Evolutionary conservation across 371 early-diverging fungal genomes (phyloP), one percentile per base, ranked within the genome.

Genomic region (Mucor lusitanicus): DNA sequence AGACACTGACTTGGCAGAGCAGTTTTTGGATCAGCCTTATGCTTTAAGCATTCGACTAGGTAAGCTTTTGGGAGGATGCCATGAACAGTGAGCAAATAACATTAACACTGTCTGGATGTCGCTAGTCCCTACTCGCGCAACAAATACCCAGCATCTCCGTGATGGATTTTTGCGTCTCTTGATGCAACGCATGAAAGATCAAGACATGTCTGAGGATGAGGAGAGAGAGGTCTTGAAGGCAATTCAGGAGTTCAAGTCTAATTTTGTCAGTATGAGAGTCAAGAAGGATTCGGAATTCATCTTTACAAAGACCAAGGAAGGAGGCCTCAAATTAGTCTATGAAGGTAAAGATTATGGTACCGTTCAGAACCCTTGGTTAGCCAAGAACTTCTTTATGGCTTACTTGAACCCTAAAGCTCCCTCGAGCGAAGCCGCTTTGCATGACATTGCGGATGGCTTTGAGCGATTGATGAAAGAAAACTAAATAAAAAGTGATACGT

Each of bases 121-220:
- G n/a, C 19, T 37, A 46, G 89, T 81, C 0, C 90, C 92, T 27
- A 81, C 81, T 13, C 84, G 87, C 28, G 71, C 78, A 46, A 90
- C 92, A 4, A 86, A 86, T 60, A 88, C 87, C 1, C 87, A 88
- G 27, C 92, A 92, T 75, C 69, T 92, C 42, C 86, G 92, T 6
- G 91, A 92, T 69, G 91, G 92, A 0, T 90, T 92, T 69, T 78
- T 88, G 9, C 77, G 89, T 6, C 69, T 82, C n/a, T 73, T 91
- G 60, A 70, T 83, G 55, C 81, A 68, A 40, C 84, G 80, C 44
- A 82, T 80, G 84, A 79, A 71, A 9, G 74, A 74, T 8, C 78
- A 83, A 54, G 59, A 70, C 3, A 39, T 81, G 58, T 66, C 73
- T 0, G 86, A 85, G 64, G 83, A 82, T 1, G 71, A 80, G 40